Evolutionary conservation across 192 early-diverging fungal genomes (phyloP).

Genomic region (Helicostylum pulchrum): DNA sequence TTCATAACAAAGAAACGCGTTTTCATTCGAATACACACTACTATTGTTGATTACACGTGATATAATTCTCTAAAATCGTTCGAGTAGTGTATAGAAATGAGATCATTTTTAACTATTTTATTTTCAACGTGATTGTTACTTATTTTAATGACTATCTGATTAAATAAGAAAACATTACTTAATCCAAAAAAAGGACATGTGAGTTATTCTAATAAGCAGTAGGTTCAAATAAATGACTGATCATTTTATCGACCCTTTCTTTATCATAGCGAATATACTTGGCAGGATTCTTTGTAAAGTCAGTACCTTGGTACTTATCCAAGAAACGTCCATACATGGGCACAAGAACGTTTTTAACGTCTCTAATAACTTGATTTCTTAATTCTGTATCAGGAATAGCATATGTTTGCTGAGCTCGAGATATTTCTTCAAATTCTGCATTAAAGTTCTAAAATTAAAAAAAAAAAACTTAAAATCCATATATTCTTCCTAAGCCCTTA

Average conservation of each 20-base stretch:
- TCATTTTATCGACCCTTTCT: slow-evolving; percentile 56
- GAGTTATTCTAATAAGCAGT: slow-evolving; percentile 19
- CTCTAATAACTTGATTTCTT: slow-evolving; percentile 63
- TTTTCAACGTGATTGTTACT: no score
- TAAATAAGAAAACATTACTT: no score
- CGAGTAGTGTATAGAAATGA: no score
- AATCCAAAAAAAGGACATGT: no score
- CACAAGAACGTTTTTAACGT: slow-evolving; percentile 67
- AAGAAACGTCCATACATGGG: slow-evolving; percentile 77
- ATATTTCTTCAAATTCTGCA: slow-evolving; percentile 74
- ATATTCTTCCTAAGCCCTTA: no score
- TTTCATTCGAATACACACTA: no score
- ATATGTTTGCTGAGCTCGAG: slow-evolving; percentile 65
- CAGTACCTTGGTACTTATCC: slow-evolving; percentile 63
- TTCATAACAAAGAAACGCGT: no score
- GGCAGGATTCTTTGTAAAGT: slow-evolving; percentile 78
- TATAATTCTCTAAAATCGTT: no score
- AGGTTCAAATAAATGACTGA: slow-evolving; percentile 65
- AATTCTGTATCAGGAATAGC: slow-evolving; percentile 79
- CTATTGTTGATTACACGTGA: no score
- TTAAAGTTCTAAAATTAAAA: slow-evolving; percentile 66
- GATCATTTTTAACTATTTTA: no score
- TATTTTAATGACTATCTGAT: no score
- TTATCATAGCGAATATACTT: slow-evolving; percentile 83
- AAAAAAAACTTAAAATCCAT: neutral